Evolutionary conservation across 345 rosid genomes (phyloP).

Genomic region (Citropsis articulata): DNA sequence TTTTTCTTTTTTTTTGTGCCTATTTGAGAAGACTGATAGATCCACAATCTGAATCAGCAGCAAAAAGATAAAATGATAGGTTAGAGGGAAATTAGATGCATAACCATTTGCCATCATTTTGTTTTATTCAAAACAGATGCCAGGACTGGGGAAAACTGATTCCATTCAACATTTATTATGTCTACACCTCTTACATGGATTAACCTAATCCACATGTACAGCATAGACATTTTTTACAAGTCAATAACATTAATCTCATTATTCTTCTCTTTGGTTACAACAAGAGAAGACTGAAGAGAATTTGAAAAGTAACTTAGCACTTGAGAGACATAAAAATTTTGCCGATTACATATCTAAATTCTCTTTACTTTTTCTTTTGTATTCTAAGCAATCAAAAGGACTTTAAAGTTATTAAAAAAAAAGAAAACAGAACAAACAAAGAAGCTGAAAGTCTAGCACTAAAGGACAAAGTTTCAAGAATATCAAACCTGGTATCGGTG

Average conservation of each 20-base stretch:
- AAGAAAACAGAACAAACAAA: not conserved
- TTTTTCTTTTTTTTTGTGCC: not conserved
- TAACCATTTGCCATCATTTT: not conserved
- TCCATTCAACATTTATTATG: not conserved
- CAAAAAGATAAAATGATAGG: not conserved
- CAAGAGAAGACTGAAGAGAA: not conserved
- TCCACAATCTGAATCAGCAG: not conserved
- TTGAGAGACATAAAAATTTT: not conserved
- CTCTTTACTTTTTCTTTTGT: not conserved
- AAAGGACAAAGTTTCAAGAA: conserved; percentile 12
- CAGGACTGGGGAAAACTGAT: not conserved
- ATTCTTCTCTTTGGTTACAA: not conserved
- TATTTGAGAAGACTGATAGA: not conserved
- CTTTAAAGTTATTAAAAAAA: not conserved
- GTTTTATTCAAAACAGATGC: not conserved
- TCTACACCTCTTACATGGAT: not conserved
- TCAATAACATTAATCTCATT: not conserved
- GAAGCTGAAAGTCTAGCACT: not conserved
- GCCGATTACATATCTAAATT: conserved; percentile 1
- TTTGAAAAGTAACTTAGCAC: not conserved
- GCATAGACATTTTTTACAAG: not conserved
- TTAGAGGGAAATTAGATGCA: not conserved
- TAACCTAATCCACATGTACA: not conserved
- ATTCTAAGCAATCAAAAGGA: not conserved
- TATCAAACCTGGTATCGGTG: conserved; percentile 62